phyloP scores from a whole-genome alignment of 768 basidiomycete genomes.

The Amylocystis lapponica region DNA sequence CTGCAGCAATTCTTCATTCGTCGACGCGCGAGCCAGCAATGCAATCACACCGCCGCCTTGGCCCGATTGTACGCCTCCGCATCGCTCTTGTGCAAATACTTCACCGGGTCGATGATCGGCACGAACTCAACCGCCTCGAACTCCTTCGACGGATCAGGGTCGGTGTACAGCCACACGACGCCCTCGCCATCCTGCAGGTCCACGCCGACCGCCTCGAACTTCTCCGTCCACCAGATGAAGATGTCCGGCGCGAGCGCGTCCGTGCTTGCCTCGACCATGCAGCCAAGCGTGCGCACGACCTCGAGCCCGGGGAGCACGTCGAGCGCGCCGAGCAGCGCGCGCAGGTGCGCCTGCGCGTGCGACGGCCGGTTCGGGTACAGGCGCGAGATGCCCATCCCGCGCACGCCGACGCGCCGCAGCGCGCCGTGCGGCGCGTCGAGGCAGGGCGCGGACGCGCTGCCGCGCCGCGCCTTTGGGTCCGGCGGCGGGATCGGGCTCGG shows the following conservation, averaged over 20 bases:
- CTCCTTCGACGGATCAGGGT: constrained; percentile 9
- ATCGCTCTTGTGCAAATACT: background rate
- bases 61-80: background rate
- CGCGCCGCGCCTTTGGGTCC: background rate
- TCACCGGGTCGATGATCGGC: background rate
- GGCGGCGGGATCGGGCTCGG: background rate
- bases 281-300: constrained; percentile 41
- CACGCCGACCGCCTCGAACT: constrained; percentile 42
- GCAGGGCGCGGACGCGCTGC: constrained; percentile 4
- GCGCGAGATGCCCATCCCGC: constrained; percentile 35
- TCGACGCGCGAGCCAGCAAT: too few relatives aligned
- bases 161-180: constrained; percentile 43
- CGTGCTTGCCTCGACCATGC: constrained; percentile 40
- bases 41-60: too few relatives aligned
- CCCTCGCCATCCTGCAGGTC: constrained; percentile 51
- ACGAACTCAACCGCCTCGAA: background rate
- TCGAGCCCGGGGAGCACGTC: constrained; percentile 41
- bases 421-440: constrained; percentile 18
- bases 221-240: constrained; percentile 51
- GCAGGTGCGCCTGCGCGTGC: constrained; percentile 34
- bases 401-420: constrained; percentile 43
- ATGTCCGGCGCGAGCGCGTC: constrained; percentile 40
- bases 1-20: too few relatives aligned
- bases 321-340: constrained; percentile 30
- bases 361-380: constrained; percentile 40